phyloP scores from a whole-genome alignment of 768 basidiomycete species.

The Naematelia encephala region DNA sequence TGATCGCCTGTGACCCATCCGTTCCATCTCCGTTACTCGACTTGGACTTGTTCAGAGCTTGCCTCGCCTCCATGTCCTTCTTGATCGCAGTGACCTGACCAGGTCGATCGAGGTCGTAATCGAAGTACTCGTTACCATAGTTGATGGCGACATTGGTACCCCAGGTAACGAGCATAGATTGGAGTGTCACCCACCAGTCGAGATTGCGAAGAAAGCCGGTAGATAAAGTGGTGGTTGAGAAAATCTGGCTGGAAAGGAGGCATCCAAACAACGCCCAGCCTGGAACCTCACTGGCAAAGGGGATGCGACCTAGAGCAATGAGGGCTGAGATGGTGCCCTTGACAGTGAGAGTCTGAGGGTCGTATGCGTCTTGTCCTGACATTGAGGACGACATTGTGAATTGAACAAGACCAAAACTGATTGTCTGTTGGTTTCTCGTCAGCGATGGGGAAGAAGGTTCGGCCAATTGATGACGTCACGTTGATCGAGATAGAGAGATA shows the following conservation, averaged over 20 bases:
- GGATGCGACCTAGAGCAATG: constrained; percentile 32
- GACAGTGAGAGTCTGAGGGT: no score
- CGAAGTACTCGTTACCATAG: constrained; percentile 37
- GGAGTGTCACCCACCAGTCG: constrained; percentile 21
- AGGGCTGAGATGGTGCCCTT: no score
- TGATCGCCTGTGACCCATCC: neutral
- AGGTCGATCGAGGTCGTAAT: constrained; percentile 30
- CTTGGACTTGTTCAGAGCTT: neutral
- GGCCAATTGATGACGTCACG: no score
- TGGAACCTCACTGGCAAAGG: constrained; percentile 28
- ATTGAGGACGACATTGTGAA: no score
- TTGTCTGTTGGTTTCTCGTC: no score
- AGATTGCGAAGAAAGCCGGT: constrained; percentile 1
- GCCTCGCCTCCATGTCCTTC: constrained; percentile 13
- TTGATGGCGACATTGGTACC: constrained; percentile 36
- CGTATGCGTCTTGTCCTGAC: no score
- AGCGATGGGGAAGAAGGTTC: no score
- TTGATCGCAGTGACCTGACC: constrained; percentile 23
- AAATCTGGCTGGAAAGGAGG: constrained; percentile 21
- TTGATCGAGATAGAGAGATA: no score
- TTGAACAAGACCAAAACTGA: no score
- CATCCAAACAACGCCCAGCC: constrained; percentile 27
- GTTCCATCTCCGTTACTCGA: no score
- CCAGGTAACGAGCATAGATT: constrained; percentile 30
- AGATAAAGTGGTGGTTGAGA: neutral